Evolutionary conservation across 192 early-diverging fungal species (phyloP).

Genomic region (Rhizophlyctis rosea): DNA sequence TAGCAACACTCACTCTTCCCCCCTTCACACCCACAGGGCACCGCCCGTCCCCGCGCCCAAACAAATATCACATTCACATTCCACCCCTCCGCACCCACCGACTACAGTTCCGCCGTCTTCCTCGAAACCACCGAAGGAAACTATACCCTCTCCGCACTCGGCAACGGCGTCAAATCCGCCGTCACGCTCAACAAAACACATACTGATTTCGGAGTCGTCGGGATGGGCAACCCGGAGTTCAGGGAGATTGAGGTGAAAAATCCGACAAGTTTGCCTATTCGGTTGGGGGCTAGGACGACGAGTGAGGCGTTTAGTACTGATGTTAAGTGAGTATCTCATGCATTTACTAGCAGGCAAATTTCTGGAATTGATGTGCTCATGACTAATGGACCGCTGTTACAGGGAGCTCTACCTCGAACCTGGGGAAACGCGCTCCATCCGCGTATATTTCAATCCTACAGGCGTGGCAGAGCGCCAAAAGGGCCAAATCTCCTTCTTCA

Average conservation of each 20-base stretch:
- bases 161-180: slow-evolving; percentile 39
- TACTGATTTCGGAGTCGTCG: slow-evolving; percentile 51
- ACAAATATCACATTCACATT: slow-evolving; percentile 33
- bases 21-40: too few relatives aligned
- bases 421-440: slow-evolving; percentile 29
- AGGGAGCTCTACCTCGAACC: slow-evolving; percentile 33
- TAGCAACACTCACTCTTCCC: neutral
- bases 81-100: slow-evolving; percentile 30
- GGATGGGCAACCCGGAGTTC: slow-evolving; percentile 48
- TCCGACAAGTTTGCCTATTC: slow-evolving; percentile 29
- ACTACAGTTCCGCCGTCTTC: slow-evolving; percentile 31
- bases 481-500: slow-evolving; percentile 26
- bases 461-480: neutral
- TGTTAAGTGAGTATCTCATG: slow-evolving; percentile 6
- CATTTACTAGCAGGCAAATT: neutral
- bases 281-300: slow-evolving; percentile 30
- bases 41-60: slow-evolving; percentile 14
- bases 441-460: slow-evolving; percentile 39
- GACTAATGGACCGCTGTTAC: neutral
- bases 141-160: slow-evolving; percentile 30
- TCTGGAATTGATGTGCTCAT: neutral
- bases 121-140: slow-evolving; percentile 44
- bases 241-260: slow-evolving; percentile 37
- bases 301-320: slow-evolving; percentile 29
- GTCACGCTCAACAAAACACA: slow-evolving; percentile 25